Conservation (phyloP, 2,329 filamentous ascomycete genomes). For the Capronia epimyces region DNA sequence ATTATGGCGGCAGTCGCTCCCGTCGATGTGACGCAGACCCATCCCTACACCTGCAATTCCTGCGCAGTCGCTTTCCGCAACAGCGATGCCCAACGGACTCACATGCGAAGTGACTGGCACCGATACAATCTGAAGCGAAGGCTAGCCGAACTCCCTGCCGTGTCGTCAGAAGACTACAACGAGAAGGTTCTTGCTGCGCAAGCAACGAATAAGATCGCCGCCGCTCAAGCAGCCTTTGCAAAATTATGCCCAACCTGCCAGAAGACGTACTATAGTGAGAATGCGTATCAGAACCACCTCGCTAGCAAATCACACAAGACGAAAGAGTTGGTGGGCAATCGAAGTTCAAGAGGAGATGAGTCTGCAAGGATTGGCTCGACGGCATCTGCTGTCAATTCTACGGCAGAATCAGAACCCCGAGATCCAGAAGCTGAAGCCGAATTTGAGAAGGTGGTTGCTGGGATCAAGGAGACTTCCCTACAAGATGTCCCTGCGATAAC, state of each 20-base stretch:
- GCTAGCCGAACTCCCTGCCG: slow-evolving; percentile 81
- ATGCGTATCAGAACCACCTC: slow-evolving; percentile 89
- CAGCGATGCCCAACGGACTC: slow-evolving; percentile 83
- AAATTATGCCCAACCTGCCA: slow-evolving; percentile 74
- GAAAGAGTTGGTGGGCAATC: slow-evolving; percentile 50
- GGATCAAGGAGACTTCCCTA: slow-evolving; percentile 61
- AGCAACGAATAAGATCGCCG: slow-evolving; percentile 74
- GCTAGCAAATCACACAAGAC: slow-evolving; percentile 83
- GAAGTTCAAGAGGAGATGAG: slow-evolving; percentile 39
- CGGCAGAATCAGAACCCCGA: slow-evolving; percentile 36
- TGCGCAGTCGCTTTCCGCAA: slow-evolving; percentile 95
- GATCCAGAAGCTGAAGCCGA: slow-evolving; percentile 49
- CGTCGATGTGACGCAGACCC: slow-evolving; percentile 25
- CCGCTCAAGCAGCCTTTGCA: slow-evolving; percentile 83
- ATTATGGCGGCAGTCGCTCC: slow-evolving; percentile 21
- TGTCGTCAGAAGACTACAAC: slow-evolving; percentile 86
- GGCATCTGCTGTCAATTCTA: slow-evolving; percentile 48
- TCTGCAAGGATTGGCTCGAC: slow-evolving; percentile 62
- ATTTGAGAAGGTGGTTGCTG: slow-evolving; percentile 68
- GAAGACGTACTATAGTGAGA: slow-evolving; percentile 94
- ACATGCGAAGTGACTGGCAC: slow-evolving; percentile 99
- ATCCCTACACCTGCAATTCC: slow-evolving; percentile 93
- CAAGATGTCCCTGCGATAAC: slow-evolving; percentile 46
- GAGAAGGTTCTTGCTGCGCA: slow-evolving; percentile 93
- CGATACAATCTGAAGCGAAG: slow-evolving; percentile 95